Evolutionary conservation across 2,329 filamentous ascomycete species (phyloP), one percentile per base, ranked within the genome.

Genomic region (Penicillium sp.): DNA sequence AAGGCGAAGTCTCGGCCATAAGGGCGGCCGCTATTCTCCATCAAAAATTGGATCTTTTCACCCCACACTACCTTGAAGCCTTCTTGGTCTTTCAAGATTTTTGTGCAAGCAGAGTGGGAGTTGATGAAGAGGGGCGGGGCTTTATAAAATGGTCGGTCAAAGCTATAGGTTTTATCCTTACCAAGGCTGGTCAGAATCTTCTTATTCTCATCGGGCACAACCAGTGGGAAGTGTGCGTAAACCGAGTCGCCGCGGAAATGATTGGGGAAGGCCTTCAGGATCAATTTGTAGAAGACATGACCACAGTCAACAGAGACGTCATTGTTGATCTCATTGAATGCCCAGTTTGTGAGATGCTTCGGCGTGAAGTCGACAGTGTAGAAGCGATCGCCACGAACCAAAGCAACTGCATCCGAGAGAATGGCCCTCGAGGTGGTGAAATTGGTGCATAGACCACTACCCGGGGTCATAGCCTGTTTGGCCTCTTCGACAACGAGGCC

Each of bases 401-500:
- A 68, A 16, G 74, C 72, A n/a, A 79, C 74, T 5, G 78, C 78
- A 64, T 80, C 78, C 2, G 76, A 76, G 9, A 80, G 71, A 54
- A 80, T 73, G 5, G 74, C 76, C 56, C 72, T 63, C 1, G 75
- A 74, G 14, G 75, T 73, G 1, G 76, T 78, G 49, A 68, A 76
- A 54, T 82, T 82, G 3, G 78, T 74, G 61, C 78, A 83, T 2
- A 82, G 66, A 1, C 79, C 79, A 51, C 75, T 79, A 20, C 79
- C 78, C 3, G 78, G 76, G 1, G 66, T 61, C 66, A 82, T 78
- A 0, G 81, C 63, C 5, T 79, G 77, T 62, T 85, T 85, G 14
- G 82, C 76, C 52, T 79, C 77, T 67, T 86, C 83, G 9, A 81
- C 75, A 63, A 84, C 78, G 7, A 85, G 64, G 13, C 83, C 83